phyloP scores from a whole-genome alignment of 768 basidiomycete species.

The Tulasnella sp. region DNA sequence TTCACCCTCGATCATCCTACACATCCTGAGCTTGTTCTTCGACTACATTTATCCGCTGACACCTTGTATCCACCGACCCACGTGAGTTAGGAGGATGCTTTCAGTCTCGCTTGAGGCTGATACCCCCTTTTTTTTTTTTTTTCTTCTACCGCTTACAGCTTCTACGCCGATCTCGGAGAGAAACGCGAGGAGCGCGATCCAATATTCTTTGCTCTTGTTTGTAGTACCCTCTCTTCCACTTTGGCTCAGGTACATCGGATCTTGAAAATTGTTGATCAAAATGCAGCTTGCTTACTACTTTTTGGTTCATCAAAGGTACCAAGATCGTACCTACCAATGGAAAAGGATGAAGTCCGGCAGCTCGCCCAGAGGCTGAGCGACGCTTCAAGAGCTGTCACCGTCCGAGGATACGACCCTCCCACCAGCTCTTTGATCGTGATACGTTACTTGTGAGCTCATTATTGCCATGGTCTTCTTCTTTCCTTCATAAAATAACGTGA shows the following conservation, averaged over 20 bases:
- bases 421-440: conserved; percentile 76
- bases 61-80: conserved; percentile 10
- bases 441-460: conserved; percentile 72
- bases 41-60: conserved; percentile 6
- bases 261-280: no score
- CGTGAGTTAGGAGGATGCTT: neutral
- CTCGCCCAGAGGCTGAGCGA: conserved; percentile 71
- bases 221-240: conserved; percentile 79
- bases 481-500: no score
- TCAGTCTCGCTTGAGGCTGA: neutral
- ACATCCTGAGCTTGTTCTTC: conserved; percentile 12
- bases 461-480: no score
- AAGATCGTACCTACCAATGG: conserved; percentile 74
- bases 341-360: conserved; percentile 66
- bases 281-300: no score
- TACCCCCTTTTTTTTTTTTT: neutral
- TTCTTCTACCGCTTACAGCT: conserved; percentile 24
- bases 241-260: conserved; percentile 66
- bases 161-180: conserved; percentile 78
- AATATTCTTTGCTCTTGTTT: conserved; percentile 80
- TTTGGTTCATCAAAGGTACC: conserved; percentile 33
- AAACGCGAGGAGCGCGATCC: conserved; percentile 77
- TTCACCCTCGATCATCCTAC: conserved; percentile 1
- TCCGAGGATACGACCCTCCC: conserved; percentile 72
- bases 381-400: conserved; percentile 68